Percentiles rank a stretch among this genome's conserved stretches.
These are phyloP conservation scores for Glycine tomentella DNA, from an alignment of 306 rosid species.

Conservation along the genomic window DNA sequence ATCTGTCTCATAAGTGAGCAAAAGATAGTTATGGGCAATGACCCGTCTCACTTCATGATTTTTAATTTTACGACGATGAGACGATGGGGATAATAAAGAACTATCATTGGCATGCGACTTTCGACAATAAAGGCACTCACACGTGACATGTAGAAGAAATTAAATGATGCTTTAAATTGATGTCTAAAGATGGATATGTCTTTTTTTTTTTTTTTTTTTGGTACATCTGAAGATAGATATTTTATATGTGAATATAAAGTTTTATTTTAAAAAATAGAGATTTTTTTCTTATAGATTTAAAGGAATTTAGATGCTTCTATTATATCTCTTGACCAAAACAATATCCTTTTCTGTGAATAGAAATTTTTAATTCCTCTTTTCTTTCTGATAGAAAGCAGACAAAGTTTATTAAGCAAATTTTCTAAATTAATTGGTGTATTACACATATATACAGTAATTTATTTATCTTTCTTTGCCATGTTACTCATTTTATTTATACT, in stretches of 20 bases:
- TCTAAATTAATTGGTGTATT: too few relatives aligned
- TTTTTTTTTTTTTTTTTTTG: background rate
- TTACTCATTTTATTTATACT: too few relatives aligned
- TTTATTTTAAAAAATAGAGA: background rate
- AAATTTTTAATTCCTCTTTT: too few relatives aligned
- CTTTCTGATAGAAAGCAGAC: too few relatives aligned
- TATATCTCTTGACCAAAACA: too few relatives aligned
- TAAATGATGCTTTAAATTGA: background rate
- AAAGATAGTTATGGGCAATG: background rate
- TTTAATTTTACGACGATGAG: background rate
- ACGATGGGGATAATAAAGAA: background rate
- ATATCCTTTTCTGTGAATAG: too few relatives aligned
- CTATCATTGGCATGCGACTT: background rate
- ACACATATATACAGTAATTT: too few relatives aligned
- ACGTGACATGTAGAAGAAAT: background rate
- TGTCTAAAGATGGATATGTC: background rate
- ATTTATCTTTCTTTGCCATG: too few relatives aligned
- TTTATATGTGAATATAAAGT: background rate
- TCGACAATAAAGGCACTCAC: background rate
- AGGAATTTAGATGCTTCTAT: background rate
- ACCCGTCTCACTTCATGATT: slow-evolving; percentile 4
- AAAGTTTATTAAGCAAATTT: too few relatives aligned
- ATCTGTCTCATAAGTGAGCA: background rate
- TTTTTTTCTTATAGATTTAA: background rate
- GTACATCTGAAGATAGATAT: background rate